A percentile compares a stretch with the other conserved stretches of the same genome.
These are phyloP conservation scores for Scheffersomyces segobiensis DNA, from an alignment of 1,139 yeast genomes.

Conservation along the genomic window DNA sequence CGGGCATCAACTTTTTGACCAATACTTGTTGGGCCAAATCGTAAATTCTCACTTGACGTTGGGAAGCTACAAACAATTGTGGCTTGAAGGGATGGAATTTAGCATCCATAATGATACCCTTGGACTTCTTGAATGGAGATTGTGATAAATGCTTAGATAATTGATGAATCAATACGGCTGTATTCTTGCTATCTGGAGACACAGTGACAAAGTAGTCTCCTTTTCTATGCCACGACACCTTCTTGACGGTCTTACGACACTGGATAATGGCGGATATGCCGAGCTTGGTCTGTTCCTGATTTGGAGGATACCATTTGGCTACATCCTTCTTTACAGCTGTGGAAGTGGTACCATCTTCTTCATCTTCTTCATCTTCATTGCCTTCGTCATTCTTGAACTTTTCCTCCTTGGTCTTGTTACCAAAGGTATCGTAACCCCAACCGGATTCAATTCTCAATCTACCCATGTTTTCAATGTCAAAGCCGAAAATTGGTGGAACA, in stretches of 20 bases:
- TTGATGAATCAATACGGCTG: conserved; percentile 92
- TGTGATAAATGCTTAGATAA: conserved; percentile 94
- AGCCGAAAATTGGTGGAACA: conserved; percentile 90
- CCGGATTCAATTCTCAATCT: conserved; percentile 82
- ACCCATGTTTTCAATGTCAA: conserved; percentile 81
- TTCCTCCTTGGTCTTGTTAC: conserved; percentile 51
- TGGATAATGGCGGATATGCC: conserved; percentile 77
- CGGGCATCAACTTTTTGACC: conserved; percentile 84
- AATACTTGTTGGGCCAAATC: conserved; percentile 85
- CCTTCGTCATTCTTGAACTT: conserved; percentile 42
- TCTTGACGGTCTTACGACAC: conserved; percentile 72
- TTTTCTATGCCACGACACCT: conserved; percentile 91
- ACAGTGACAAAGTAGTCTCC: conserved; percentile 97
- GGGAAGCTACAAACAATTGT: conserved; percentile 90
- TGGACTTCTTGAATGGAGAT: conserved; percentile 90
- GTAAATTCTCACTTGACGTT: conserved; percentile 85
- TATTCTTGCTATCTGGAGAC: conserved; percentile 84
- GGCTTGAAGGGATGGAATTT: conserved; percentile 97
- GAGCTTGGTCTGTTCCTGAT: conserved; percentile 54
- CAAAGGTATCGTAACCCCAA: conserved; percentile 85
- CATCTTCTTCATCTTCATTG: conserved; percentile 33
- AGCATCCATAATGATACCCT: conserved; percentile 94
- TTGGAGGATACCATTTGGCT: conserved; percentile 86
- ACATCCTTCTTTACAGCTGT: conserved; percentile 52
- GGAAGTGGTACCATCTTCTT: conserved; percentile 27